phyloP scores from a whole-genome alignment of 2,329 filamentous ascomycete genomes.

The Aurifilum marmelostoma region DNA sequence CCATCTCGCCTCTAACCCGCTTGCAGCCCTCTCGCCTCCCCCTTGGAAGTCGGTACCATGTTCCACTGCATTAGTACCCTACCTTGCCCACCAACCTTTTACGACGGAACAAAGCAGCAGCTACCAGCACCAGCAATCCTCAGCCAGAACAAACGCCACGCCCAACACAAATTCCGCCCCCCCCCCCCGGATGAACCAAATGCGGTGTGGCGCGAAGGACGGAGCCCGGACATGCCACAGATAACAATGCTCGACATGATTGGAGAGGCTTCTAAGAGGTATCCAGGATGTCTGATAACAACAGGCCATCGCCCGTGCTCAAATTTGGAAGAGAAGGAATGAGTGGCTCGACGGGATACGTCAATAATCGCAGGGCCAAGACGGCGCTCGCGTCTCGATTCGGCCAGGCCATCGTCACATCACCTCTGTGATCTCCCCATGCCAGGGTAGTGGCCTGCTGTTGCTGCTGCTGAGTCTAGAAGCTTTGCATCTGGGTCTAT shows the following conservation, averaged over 20 bases:
- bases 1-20: not conserved
- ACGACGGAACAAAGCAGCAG: not conserved
- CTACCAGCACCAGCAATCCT: too few species aligned
- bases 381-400: slow-evolving; percentile 3
- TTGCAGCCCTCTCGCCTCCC: not conserved
- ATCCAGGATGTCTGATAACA: slow-evolving; percentile 6
- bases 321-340: not conserved
- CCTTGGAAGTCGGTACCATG: not conserved
- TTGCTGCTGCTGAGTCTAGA: not conserved
- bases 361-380: slow-evolving; percentile 4
- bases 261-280: not conserved
- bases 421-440: not conserved
- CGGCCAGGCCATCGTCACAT: not conserved
- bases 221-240: not conserved
- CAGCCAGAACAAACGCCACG: not conserved
- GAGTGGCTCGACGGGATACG: not conserved
- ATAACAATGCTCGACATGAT: slow-evolving; percentile 13
- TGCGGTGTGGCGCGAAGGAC: slow-evolving; percentile 5
- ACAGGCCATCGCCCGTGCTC: slow-evolving; percentile 1
- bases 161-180: slow-evolving; percentile 8
- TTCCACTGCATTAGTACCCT: not conserved
- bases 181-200: not conserved
- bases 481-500: not conserved
- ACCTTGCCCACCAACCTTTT: not conserved
- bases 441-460: not conserved